Evolutionary conservation across 306 rosid genomes (phyloP).

Genomic region (Lablab purpureus): DNA sequence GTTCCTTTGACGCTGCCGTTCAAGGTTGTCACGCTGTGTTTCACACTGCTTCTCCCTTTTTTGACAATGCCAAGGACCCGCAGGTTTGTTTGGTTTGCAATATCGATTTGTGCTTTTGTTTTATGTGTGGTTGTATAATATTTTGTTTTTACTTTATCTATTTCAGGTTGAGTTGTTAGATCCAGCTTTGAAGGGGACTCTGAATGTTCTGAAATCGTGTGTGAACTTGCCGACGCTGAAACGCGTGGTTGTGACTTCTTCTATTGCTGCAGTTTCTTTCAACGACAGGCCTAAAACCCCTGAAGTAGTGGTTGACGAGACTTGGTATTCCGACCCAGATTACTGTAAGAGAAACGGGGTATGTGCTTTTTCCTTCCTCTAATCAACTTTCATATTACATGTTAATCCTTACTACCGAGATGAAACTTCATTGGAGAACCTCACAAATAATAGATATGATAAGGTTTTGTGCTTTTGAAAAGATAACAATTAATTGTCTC

Average conservation of each 20-base stretch:
- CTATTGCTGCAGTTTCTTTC: neutral
- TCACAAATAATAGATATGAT: too few relatives aligned
- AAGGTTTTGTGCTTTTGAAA: too few relatives aligned
- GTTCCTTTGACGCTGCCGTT: slow-evolving; percentile 47
- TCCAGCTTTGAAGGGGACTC: slow-evolving; percentile 52
- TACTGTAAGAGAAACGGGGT: slow-evolving; percentile 33
- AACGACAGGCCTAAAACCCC: slow-evolving; percentile 46
- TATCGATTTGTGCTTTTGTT: neutral
- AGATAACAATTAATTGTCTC: too few relatives aligned
- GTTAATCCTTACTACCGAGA: too few relatives aligned
- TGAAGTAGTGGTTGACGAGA: slow-evolving; percentile 46
- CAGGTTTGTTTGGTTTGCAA: slow-evolving; percentile 41
- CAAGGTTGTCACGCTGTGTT: slow-evolving; percentile 60
- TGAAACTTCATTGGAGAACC: too few relatives aligned
- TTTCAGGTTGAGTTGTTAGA: slow-evolving; percentile 48
- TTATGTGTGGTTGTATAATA: neutral
- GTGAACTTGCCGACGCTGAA: slow-evolving; percentile 42
- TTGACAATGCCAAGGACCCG: slow-evolving; percentile 39
- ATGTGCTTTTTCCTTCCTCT: neutral
- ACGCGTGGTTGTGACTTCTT: slow-evolving; percentile 49
- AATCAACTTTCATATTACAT: too few relatives aligned
- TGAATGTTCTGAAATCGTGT: slow-evolving; percentile 52
- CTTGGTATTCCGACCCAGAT: slow-evolving; percentile 51
- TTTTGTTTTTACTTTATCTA: neutral
- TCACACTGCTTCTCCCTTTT: slow-evolving; percentile 54